Evolutionary conservation across 352 stramenopile genomes (phyloP).

Genomic region (Pythium aristosporum): DNA sequence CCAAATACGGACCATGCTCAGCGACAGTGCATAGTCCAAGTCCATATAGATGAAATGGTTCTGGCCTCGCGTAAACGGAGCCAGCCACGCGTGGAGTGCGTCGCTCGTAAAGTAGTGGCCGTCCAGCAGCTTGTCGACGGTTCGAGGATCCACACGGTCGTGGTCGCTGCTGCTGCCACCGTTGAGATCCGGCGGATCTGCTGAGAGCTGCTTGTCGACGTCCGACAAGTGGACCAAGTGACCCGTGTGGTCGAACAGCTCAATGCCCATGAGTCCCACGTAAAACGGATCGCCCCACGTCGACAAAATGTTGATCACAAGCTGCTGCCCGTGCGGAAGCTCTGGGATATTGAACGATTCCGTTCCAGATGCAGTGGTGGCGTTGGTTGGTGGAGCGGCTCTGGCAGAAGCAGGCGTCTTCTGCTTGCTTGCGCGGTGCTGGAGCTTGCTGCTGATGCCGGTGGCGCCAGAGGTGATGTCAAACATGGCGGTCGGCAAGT

Average conservation of each 20-base stretch:
- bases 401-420: background rate
- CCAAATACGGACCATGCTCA: slow-evolving; percentile 86
- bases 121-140: slow-evolving; percentile 89
- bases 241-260: slow-evolving; percentile 86
- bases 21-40: slow-evolving; percentile 68
- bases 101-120: slow-evolving; percentile 85
- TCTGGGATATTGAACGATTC: slow-evolving; percentile 67
- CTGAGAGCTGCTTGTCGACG: slow-evolving; percentile 67
- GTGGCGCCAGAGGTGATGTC: background rate
- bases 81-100: slow-evolving; percentile 88
- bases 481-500: slow-evolving; percentile 4
- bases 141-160: slow-evolving; percentile 70
- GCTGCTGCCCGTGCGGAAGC: slow-evolving; percentile 60
- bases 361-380: slow-evolving; percentile 7
- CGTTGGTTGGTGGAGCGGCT: background rate
- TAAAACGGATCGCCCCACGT: slow-evolving; percentile 92
- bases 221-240: slow-evolving; percentile 59
- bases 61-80: slow-evolving; percentile 71
- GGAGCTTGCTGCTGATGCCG: background rate
- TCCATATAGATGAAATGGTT: slow-evolving; percentile 83
- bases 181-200: slow-evolving; percentile 83
- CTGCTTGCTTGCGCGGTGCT: background rate
- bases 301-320: slow-evolving; percentile 83
- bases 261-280: slow-evolving; percentile 88
- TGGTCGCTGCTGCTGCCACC: slow-evolving; percentile 48